Conservation (phyloP, 495 filamentous ascomycete species). For the Hamigera avellanea region DNA sequence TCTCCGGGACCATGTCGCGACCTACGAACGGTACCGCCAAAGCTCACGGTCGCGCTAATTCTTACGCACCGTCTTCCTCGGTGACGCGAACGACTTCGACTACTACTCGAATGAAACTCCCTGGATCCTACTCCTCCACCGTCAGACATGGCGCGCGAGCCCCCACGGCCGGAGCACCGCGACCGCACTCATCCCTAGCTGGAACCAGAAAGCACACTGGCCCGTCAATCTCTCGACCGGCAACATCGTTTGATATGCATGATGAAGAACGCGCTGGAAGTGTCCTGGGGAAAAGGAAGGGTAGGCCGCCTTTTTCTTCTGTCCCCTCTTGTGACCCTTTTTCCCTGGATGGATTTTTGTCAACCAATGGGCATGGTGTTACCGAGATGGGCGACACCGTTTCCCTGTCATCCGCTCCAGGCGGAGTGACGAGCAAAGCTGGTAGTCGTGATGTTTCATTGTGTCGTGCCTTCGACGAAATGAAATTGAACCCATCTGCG, state of each 20-base stretch:
- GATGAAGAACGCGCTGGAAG: slow-evolving; percentile 29
- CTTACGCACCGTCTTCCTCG: slow-evolving; percentile 30
- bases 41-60: slow-evolving; percentile 28
- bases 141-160: slow-evolving; percentile 42
- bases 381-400: neutral
- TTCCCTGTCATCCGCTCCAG: slow-evolving; percentile 1
- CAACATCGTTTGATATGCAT: slow-evolving; percentile 49
- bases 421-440: slow-evolving; percentile 4
- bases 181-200: slow-evolving; percentile 36
- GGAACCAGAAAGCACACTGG: slow-evolving; percentile 28
- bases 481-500: slow-evolving; percentile 5
- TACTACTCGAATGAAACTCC: slow-evolving; percentile 37
- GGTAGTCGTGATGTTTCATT: slow-evolving; percentile 1
- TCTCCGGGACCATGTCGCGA: slow-evolving; percentile 8
- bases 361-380: neutral
- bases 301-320: slow-evolving; percentile 41
- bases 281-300: slow-evolving; percentile 51
- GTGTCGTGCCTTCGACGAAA: slow-evolving; percentile 5
- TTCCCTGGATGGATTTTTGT: slow-evolving; percentile 2
- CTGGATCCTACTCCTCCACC: slow-evolving; percentile 42
- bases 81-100: slow-evolving; percentile 33
- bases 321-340: slow-evolving; percentile 10
- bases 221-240: slow-evolving; percentile 40
- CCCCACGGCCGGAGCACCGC: slow-evolving; percentile 20
- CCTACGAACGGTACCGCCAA: slow-evolving; percentile 24